Base-by-base conservation (phyloP, 1,284 basidiomycete species). In the Tilletiaria anomala region DNA sequence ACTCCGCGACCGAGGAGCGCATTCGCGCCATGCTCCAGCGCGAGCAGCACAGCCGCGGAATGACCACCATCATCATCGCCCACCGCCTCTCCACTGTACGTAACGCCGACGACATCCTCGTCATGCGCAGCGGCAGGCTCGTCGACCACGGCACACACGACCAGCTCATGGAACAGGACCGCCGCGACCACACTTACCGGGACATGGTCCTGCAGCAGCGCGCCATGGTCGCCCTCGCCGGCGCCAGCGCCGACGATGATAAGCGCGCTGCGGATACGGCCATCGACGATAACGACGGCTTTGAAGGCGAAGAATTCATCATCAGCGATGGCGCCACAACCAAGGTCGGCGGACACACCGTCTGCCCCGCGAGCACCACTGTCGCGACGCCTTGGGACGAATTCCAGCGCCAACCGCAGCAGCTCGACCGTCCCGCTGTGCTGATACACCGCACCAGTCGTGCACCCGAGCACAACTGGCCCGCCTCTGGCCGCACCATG, bases 21-120 rank as follows among this genome's bases (percentile, higher is more conserved):
- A 64, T 66, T 50, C 52, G 56, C 40, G 31, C 47, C 6, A 53
- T 50, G 14, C 44, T 66, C n/a, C 40, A 57, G 24, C 42, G 45
- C 35, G 61, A 66, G 40, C 62, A 65, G 46, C 36, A 43, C 29
- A 34, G 51, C 37, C 44, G 63, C 4, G 61, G 60, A 3, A 66
- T 66, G 16, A 42, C 40, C 15, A 64, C 59, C 2, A 46, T 65
- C 21, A 58, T 56, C 3, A 56, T 65, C 34, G 62, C 62, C 2
- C 62, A 65, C 39, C 45, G 61, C 4, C 44, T 65, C 22, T 53
- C 50, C 31, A 61, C 57, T 78, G 40, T 76, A 82, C 55, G 88
- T 82, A 49, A 89, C 84, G 69, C 66, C 18, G 65, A 70, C 36
- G 49, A 58, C 16, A 71, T 71, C 44, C 65, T 59, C 39, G 69